Conservation (phyloP, 2,329 filamentous ascomycete genomes). For the Setomelanomma holmii region DNA sequence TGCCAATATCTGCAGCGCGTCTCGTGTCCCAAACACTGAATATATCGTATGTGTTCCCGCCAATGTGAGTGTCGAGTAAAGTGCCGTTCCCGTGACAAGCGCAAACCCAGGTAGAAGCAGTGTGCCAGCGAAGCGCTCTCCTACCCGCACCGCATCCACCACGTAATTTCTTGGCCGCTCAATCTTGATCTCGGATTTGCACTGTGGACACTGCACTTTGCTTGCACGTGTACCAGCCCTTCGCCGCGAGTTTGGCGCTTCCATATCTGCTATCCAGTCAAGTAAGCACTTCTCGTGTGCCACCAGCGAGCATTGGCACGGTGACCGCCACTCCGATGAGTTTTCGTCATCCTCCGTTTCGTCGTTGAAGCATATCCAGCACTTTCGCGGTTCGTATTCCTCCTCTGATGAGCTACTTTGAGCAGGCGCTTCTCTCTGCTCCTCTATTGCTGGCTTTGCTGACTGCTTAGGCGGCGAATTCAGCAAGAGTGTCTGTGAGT, state of each 20-base stretch:
- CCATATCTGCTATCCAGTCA: constrained; percentile 91
- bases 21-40: constrained; percentile 69
- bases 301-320: constrained; percentile 88
- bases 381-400: constrained; percentile 59
- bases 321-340: constrained; percentile 77
- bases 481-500: constrained; percentile 56
- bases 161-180: constrained; percentile 76
- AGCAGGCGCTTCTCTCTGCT: constrained; percentile 19
- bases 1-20: constrained; percentile 63
- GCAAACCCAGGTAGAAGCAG: constrained; percentile 72
- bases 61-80: constrained; percentile 56
- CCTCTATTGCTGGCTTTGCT: constrained; percentile 15
- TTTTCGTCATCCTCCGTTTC: constrained; percentile 69
- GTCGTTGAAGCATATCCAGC: constrained; percentile 74
- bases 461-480: constrained; percentile 39
- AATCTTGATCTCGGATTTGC: constrained; percentile 80
- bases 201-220: constrained; percentile 84
- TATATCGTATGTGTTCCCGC: constrained; percentile 70
- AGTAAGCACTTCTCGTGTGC: constrained; percentile 91
- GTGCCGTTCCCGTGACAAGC: constrained; percentile 57
- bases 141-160: constrained; percentile 68
- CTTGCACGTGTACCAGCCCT: constrained; percentile 56
- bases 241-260: constrained; percentile 64
- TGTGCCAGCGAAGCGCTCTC: constrained; percentile 64
- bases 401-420: constrained; percentile 12